Percentiles rank a stretch among this genome's conserved stretches.
Conservation (phyloP, 2,329 filamentous ascomycete species). For the Cryphonectria nitschkei region DNA sequence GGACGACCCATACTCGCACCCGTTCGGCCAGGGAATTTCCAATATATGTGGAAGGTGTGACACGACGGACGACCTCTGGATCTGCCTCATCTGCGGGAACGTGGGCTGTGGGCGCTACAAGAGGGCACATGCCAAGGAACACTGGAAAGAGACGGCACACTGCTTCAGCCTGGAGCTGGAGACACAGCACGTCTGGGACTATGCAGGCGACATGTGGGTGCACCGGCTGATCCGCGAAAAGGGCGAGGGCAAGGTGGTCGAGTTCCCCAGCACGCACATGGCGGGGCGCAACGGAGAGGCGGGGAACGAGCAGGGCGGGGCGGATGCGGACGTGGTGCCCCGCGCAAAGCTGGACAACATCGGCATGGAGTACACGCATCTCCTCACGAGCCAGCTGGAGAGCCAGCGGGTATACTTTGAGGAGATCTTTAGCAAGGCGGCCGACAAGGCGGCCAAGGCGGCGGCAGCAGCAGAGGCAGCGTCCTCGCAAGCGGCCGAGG, state of each 20-base stretch:
- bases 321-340: slow-evolving; percentile 64
- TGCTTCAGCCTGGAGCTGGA: slow-evolving; percentile 91
- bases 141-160: slow-evolving; percentile 88
- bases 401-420: slow-evolving; percentile 93
- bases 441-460: slow-evolving; percentile 83
- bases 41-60: slow-evolving; percentile 84
- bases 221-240: slow-evolving; percentile 94
- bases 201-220: slow-evolving; percentile 92
- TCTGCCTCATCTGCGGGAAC: slow-evolving; percentile 90
- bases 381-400: slow-evolving; percentile 90
- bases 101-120: slow-evolving; percentile 96
- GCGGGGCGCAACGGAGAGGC: slow-evolving; percentile 35
- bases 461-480: slow-evolving; percentile 68
- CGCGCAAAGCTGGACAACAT: slow-evolving; percentile 74
- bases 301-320: slow-evolving; percentile 25
- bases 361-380: slow-evolving; percentile 90
- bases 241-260: slow-evolving; percentile 87
- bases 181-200: slow-evolving; percentile 98
- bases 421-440: slow-evolving; percentile 85
- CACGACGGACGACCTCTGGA: slow-evolving; percentile 83
- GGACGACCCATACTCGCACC: slow-evolving; percentile 54
- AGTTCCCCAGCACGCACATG: slow-evolving; percentile 65
- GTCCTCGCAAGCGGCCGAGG: slow-evolving; percentile 51
- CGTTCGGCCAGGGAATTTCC: slow-evolving; percentile 62
- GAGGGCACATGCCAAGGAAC: slow-evolving; percentile 87